Percentiles rank a stretch among this genome's conserved stretches.
Evolutionary conservation across 2,329 filamentous ascomycete genomes (phyloP).

Genomic region (Monosporascus sp.): DNA sequence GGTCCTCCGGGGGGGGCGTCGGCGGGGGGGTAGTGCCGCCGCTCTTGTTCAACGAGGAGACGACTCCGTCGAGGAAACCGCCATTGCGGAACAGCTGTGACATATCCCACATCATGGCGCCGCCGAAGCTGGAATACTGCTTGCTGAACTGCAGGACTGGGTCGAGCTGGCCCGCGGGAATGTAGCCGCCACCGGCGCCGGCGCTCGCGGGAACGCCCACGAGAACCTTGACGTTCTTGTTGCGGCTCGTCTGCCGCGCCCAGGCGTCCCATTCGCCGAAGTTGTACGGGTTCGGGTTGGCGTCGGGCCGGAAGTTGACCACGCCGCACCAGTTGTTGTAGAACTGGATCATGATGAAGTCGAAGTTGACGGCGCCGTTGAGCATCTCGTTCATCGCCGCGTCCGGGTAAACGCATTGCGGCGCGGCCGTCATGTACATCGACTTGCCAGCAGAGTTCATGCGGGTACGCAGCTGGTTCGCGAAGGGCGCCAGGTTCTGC

Average conservation of each 20-base stretch:
- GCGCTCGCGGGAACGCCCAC: conserved; percentile 52
- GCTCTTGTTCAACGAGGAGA: conserved; percentile 5
- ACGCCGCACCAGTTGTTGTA: conserved; percentile 64
- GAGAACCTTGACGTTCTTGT: conserved; percentile 57
- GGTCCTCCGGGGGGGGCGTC: background rate
- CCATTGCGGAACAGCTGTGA: conserved; percentile 51
- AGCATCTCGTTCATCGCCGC: conserved; percentile 49
- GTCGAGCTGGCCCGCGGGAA: conserved; percentile 35
- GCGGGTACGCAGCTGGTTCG: conserved; percentile 44
- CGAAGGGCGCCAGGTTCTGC: conserved; percentile 54
- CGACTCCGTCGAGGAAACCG: conserved; percentile 44
- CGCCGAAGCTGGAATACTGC: conserved; percentile 52
- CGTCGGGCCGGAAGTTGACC: conserved; percentile 36
- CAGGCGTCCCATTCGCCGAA: conserved; percentile 58
- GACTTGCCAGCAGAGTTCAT: conserved; percentile 44
- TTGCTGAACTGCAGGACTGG: conserved; percentile 47
- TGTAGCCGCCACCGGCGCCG: conserved; percentile 49
- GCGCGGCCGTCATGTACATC: conserved; percentile 56
- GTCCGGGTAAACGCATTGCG: conserved; percentile 62
- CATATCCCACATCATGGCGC: conserved; percentile 63
- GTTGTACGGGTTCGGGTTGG: conserved; percentile 48
- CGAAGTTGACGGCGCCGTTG: conserved; percentile 44
- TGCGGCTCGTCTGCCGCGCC: conserved; percentile 50
- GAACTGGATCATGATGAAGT: conserved; percentile 57
- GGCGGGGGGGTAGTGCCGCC: background rate